Base-by-base conservation (phyloP, 352 stramenopile species). In the Pythium utonaiense region DNA sequence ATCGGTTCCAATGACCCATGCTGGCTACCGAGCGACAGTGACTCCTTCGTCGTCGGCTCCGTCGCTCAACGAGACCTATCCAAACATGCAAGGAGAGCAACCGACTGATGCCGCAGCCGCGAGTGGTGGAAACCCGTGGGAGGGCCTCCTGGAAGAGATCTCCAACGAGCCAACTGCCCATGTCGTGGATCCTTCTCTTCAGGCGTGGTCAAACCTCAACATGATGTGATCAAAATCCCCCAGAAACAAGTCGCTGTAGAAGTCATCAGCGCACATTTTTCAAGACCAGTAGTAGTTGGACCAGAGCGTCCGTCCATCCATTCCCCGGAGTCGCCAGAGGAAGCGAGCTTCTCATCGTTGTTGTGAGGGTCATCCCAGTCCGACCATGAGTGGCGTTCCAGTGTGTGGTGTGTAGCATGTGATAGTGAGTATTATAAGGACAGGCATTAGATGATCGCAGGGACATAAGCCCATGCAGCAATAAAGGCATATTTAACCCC, bases 91-190 rank as follows among this genome's bases (percentile, higher is more conserved):
- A 2, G 51, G 57, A 12, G 47, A 70, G 31, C 30, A 30, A 31
- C 47, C 59, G 14, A 16, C 34, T n/a, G 10, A 33, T 24, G 24
- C 12, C 3, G 21, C 28, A 10, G 13, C 22, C 12, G 53, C 33
- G n/a, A 52, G 27, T 55, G 51, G 13, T 31, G 53, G 6, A 16
- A 63, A 40, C 38, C 73, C 81, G 21, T 93, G 84, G 84, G 84
- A 91, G 30, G 81, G 86, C 50, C 72, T 93, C 33, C 62, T 93
- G 7, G 84, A 91, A 28, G 85, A 85, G 45, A 88, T 93, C 64
- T 76, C 80, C 4, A 67, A 40, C 47, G 70, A 80, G 50, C 72
- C 73, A 21, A 60, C 59, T 21, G 24, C 66, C 21, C 72, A 80
- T 40, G 64, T 70, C 34, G 67, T 82, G 33, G 78, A 91, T 41